These are phyloP conservation scores for Claviceps pusilla DNA, from an alignment of 2,329 filamentous ascomycete genomes.

Conservation along the genomic window DNA sequence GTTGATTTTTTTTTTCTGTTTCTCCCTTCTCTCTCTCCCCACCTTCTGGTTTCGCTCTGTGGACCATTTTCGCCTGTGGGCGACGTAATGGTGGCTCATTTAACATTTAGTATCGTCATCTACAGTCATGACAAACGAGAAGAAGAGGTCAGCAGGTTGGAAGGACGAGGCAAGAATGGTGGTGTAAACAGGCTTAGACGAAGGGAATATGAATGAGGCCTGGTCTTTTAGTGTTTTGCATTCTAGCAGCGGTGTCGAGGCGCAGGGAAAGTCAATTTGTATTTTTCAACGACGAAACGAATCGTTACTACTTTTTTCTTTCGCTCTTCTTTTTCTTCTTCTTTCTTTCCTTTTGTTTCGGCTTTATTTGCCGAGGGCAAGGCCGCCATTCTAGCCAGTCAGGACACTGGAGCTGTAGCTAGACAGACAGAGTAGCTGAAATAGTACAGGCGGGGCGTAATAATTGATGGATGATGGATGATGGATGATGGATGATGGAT, in stretches of 20 bases:
- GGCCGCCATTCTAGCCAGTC: no score
- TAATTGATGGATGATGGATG: neutral
- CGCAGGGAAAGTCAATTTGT: neutral
- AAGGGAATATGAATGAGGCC: neutral
- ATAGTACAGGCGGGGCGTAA: neutral
- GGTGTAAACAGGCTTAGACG: neutral
- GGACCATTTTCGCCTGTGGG: no score
- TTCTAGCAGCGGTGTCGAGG: conserved; percentile 3
- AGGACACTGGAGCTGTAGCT: no score
- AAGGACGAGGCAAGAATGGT: neutral
- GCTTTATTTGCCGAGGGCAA: neutral
- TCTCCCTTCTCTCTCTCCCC: neutral
- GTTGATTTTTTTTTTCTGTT: neutral
- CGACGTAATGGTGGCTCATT: neutral
- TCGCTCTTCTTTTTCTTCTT: neutral
- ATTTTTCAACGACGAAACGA: neutral
- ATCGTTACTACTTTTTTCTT: neutral
- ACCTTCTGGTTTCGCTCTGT: neutral
- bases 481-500: neutral
- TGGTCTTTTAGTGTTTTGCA: neutral
- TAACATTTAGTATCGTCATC: neutral
- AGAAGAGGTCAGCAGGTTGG: neutral
- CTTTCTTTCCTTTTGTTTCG: neutral
- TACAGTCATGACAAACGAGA: neutral
- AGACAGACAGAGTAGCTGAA: neutral